phyloP scores from a whole-genome alignment of 2,329 filamentous ascomycete species.

The Calonectria pauciramosa region DNA sequence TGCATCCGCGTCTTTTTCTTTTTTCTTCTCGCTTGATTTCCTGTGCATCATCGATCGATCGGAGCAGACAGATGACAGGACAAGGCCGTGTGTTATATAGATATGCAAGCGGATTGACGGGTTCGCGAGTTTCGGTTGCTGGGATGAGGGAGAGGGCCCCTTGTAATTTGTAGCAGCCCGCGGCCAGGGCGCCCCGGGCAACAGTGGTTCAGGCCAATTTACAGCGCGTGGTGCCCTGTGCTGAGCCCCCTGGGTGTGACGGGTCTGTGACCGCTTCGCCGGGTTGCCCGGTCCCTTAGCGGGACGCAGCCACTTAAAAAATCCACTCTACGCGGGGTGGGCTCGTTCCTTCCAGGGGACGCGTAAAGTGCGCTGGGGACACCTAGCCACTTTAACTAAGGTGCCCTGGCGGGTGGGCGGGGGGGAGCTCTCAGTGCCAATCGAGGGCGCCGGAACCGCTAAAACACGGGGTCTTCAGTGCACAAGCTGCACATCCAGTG shows the following conservation, averaged over 20 bases:
- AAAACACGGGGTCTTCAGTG: neutral
- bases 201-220: neutral
- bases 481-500: conserved; percentile 7
- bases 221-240: neutral
- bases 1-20: neutral
- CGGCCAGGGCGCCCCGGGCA: neutral
- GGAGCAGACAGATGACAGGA: neutral
- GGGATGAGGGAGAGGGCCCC: neutral
- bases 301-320: conserved; percentile 11
- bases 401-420: neutral
- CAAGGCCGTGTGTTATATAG: neutral
- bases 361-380: conserved; percentile 4
- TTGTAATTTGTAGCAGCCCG: neutral
- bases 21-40: neutral
- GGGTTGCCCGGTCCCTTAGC: neutral
- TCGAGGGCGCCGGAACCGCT: neutral
- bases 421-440: neutral
- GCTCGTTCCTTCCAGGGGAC: neutral
- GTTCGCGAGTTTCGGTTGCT: neutral
- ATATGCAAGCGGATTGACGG: neutral
- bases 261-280: neutral
- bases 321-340: conserved; percentile 13
- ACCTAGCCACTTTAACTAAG: conserved; percentile 4
- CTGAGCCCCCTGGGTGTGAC: neutral
- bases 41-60: conserved; percentile 5